Evolutionary conservation across 306 rosid species (phyloP).

Genomic region (Quercus berberidifolia): DNA sequence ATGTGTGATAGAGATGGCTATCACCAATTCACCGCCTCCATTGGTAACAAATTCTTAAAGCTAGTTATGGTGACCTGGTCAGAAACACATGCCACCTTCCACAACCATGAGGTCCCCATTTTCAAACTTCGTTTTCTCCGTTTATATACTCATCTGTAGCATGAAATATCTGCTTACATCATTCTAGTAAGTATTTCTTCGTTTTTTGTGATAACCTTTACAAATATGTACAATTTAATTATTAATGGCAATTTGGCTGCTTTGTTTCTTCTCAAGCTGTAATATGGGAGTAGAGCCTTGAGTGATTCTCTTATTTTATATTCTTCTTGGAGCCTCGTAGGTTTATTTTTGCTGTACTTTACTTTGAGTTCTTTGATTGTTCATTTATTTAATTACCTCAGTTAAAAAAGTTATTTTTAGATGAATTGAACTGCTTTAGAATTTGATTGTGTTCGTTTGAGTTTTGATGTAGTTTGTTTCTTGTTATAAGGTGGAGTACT

Average conservation of each 20-base stretch:
- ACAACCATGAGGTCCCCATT: background rate
- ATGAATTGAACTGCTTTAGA: no score
- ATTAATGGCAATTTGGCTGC: background rate
- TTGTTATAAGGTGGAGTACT: conserved; percentile 31
- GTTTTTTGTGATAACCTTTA: background rate
- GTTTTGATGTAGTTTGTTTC: background rate
- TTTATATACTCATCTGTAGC: background rate
- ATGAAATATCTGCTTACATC: background rate
- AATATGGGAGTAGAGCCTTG: background rate
- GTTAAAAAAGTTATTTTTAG: background rate
- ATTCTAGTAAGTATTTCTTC: conserved; percentile 17
- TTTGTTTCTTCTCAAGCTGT: background rate
- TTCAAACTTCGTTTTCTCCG: conserved; percentile 5
- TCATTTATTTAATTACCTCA: background rate
- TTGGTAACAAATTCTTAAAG: conserved; percentile 1
- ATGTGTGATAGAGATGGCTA: conserved; percentile 36
- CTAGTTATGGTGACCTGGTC: conserved; percentile 42
- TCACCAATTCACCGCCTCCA: conserved; percentile 11
- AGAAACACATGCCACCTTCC: conserved; percentile 5
- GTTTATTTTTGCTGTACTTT: background rate
- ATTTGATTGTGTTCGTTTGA: background rate
- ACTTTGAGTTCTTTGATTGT: background rate
- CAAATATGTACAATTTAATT: background rate
- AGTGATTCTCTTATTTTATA: background rate
- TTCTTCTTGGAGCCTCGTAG: no score